A percentile compares a stretch with the other conserved stretches of the same genome.
Evolutionary conservation across 2,329 filamentous ascomycete genomes (phyloP).

Genomic region (Alternaria burnsii): DNA sequence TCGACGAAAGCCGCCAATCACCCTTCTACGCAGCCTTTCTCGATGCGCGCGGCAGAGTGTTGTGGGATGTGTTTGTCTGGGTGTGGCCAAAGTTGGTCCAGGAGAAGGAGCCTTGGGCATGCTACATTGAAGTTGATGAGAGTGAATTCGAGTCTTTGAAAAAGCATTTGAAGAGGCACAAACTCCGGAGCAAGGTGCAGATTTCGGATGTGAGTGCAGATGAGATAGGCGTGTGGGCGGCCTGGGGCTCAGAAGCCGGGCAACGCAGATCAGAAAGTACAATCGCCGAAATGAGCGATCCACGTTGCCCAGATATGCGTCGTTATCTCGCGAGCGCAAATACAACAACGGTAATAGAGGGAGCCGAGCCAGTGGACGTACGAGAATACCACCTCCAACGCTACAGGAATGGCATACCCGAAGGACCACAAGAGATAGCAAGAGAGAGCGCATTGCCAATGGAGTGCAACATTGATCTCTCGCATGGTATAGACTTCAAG

Average conservation of each 20-base stretch:
- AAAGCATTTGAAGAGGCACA: constrained; percentile 83
- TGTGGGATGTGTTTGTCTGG: constrained; percentile 93
- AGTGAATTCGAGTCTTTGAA: constrained; percentile 68
- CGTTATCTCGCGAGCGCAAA: constrained; percentile 10
- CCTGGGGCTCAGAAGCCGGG: constrained; percentile 65
- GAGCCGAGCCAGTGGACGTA: constrained; percentile 36
- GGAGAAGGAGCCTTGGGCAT: constrained; percentile 58
- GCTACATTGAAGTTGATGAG: constrained; percentile 84
- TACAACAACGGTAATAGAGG: constrained; percentile 5
- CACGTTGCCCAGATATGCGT: constrained; percentile 29
- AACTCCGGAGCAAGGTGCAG: constrained; percentile 80
- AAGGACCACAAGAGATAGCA: constrained; percentile 82
- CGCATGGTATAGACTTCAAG: constrained; percentile 85
- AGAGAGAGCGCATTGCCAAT: constrained; percentile 78
- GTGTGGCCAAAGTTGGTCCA: constrained; percentile 33
- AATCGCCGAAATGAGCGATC: constrained; percentile 31
- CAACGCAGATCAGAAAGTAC: constrained; percentile 13
- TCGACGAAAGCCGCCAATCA: constrained; percentile 57
- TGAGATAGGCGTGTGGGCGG: constrained; percentile 75
- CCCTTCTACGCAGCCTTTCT: constrained; percentile 79
- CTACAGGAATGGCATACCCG: constrained; percentile 81
- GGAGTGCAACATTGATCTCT: constrained; percentile 88
- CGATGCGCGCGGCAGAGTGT: constrained; percentile 79
- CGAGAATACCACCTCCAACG: constrained; percentile 75
- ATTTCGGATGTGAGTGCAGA: constrained; percentile 69